phyloP scores from a whole-genome alignment of 73 alveolate species.

The Tetrahymena borealis region DNA sequence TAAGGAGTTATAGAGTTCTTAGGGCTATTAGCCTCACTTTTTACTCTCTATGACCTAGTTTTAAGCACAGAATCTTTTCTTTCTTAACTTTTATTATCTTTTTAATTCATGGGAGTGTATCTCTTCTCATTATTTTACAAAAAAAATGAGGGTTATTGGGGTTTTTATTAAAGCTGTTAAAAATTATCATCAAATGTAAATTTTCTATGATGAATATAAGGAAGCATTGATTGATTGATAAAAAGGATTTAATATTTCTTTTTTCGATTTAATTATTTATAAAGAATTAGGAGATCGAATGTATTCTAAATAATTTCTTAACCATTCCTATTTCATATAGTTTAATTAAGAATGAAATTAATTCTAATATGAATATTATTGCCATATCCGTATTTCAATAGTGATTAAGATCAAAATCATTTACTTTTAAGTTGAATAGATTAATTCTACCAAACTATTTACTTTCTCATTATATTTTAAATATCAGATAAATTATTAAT shows the following conservation, averaged over 20 bases:
- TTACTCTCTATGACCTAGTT: neutral
- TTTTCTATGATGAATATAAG: neutral
- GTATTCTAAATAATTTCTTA: neutral
- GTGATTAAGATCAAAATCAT: too few species aligned
- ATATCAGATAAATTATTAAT: too few species aligned
- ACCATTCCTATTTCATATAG: neutral
- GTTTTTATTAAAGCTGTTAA: neutral
- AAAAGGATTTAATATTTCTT: neutral
- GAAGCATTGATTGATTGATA: neutral
- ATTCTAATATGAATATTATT: too few species aligned
- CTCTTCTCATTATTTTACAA: neutral
- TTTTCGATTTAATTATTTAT: too few species aligned
- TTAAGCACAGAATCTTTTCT: neutral
- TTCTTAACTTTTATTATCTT: neutral
- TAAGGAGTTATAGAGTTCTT: neutral
- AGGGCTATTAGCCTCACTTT: neutral
- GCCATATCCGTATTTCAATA: too few species aligned
- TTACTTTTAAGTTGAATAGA: too few species aligned
- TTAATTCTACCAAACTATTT: too few species aligned
- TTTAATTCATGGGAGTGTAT: neutral
- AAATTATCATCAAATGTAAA: neutral
- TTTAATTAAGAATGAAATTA: too few species aligned
- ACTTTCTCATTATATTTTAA: too few species aligned
- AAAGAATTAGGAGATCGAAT: too few species aligned
- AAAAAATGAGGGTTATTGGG: neutral